phyloP scores from a whole-genome alignment of 495 filamentous ascomycete genomes.

The Neurospora africana region DNA sequence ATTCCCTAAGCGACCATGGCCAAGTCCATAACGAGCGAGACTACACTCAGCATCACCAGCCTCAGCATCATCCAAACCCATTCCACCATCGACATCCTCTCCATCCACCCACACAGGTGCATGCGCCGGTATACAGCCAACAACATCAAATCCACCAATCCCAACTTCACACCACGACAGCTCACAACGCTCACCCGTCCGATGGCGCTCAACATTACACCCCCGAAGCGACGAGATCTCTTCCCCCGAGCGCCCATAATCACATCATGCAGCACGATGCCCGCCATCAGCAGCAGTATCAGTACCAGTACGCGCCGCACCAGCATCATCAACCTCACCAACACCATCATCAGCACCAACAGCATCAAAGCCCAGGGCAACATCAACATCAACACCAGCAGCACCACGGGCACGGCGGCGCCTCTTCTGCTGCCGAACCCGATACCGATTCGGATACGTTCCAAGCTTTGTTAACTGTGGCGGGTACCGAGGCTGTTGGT shows the following conservation, averaged over 20 bases:
- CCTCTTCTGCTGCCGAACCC: background rate
- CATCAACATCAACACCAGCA: conserved; percentile 7
- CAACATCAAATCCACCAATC: conserved; percentile 14
- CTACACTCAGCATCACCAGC: conserved; percentile 11
- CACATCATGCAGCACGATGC: conserved; percentile 21
- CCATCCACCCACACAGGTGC: conserved; percentile 7
- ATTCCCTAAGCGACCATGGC: background rate
- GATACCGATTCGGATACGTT: background rate
- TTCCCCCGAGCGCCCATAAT: conserved; percentile 30
- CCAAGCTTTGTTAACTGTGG: background rate
- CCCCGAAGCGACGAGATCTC: conserved; percentile 14
- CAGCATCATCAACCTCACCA: conserved; percentile 7
- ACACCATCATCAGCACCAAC: conserved; percentile 5
- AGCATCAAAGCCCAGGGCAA: background rate
- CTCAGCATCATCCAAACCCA: conserved; percentile 1
- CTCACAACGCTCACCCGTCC: conserved; percentile 31
- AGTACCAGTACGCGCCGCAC: conserved; percentile 10
- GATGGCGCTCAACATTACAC: conserved; percentile 13
- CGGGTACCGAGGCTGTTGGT: background rate
- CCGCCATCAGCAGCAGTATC: conserved; percentile 3
- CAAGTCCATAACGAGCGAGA: conserved; percentile 8
- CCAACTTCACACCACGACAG: conserved; percentile 14
- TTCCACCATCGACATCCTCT: conserved; percentile 13
- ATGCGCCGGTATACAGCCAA: conserved; percentile 4
- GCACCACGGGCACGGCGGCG: background rate